Evolutionary conservation across 192 early-diverging fungal species (phyloP), one percentile per base, ranked within the genome.

Genomic region (Oehlia diaphana): DNA sequence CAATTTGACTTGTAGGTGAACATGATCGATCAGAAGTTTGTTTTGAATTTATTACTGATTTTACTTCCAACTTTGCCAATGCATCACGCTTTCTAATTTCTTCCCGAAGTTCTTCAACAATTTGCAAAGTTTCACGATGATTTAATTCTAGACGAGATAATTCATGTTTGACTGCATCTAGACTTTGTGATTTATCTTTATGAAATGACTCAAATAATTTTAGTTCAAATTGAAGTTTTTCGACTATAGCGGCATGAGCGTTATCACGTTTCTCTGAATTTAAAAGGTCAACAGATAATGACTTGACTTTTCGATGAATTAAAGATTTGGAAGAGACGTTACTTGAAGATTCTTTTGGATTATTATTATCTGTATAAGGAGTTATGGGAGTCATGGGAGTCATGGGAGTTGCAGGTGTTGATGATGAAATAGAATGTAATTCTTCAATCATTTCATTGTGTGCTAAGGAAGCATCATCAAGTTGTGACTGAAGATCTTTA

Each of bases 31-130:
- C 9, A 12, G 64, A 9, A 28, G 26, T 28, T 31, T 76, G 37
- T 23, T 76, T 35, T 9, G 61, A 76, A 42, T 33, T 28, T 14
- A 33, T 33, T 39, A 76, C 62, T 26, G 75, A 76, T 21, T 64
- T 76, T 42, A 64, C 61, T 58, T 76, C 62, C 33, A 64, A 28
- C 26, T 42, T 58, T 9, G 75, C 75, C 9, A 76, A 23, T 12
- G 33, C 75, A 37, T 76, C 75, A 76, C 75, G 75, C 26, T 6
- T 63, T 58, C 63, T 76, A 64, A 76, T 76, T 64, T 76, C 75
- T 21, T 76, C 61, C 0, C 75, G 61, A 42, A 76, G 62, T 64
- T 76, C 75, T 42, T 76, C 75, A 65, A 76, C 75, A 65, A 76
- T 65, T 64, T 76, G 61, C 19, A 76, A 33, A 9, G n/a, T 65